phyloP scores from a whole-genome alignment of 768 basidiomycete genomes.

The Auriculariales sp. region DNA sequence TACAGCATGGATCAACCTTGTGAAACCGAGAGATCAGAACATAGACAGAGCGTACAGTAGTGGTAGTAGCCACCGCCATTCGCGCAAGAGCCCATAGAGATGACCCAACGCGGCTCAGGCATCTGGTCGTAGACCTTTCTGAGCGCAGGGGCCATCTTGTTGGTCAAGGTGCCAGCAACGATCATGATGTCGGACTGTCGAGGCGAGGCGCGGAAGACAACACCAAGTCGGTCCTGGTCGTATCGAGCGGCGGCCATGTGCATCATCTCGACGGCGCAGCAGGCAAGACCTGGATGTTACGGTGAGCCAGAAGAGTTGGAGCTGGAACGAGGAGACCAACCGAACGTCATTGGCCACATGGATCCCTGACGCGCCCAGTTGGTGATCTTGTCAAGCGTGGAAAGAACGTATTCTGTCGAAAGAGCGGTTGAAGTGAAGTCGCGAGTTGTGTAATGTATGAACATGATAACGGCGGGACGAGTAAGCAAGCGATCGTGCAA shows the following conservation, averaged over 20 bases:
- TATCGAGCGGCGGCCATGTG: constrained; percentile 99
- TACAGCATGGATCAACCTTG: no score
- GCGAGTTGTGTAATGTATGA: neutral
- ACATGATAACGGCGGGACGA: neutral
- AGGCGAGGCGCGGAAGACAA: constrained; percentile 98
- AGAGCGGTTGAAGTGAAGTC: no score
- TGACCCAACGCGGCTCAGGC: constrained; percentile 99
- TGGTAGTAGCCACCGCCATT: constrained; percentile 97
- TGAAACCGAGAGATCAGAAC: no score
- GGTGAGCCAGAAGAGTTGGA: neutral
- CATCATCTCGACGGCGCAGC: constrained; percentile 99
- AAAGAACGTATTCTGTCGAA: constrained; percentile 78
- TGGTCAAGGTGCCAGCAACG: constrained; percentile 95
- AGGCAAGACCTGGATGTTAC: constrained; percentile 63
- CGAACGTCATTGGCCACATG: constrained; percentile 99
- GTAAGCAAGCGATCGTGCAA: neutral
- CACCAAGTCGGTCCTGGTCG: constrained; percentile 93
- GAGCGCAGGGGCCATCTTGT: constrained; percentile 98
- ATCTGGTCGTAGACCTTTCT: constrained; percentile 97
- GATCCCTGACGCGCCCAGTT: constrained; percentile 98
- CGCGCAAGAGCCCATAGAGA: constrained; percentile 99
- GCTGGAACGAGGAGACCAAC: constrained; percentile 15
- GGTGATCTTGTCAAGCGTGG: constrained; percentile 88
- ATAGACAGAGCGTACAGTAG: no score
- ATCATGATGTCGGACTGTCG: constrained; percentile 98